Conservation (phyloP, 1,139 yeast species). For the Tardiomyces blankii region DNA sequence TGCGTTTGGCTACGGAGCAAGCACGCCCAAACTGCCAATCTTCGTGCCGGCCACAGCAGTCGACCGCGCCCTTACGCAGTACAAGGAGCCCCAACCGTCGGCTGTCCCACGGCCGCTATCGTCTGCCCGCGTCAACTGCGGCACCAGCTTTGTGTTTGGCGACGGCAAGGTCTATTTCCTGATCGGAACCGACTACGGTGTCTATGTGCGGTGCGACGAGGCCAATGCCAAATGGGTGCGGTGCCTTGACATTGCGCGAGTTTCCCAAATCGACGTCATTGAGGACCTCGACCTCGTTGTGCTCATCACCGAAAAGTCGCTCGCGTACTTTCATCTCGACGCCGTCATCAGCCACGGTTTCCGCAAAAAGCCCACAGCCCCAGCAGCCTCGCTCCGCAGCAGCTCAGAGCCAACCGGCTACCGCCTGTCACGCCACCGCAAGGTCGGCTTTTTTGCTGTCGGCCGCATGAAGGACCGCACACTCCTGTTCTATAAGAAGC, state of each 20-base stretch:
- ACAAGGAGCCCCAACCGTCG: slow-evolving; percentile 7
- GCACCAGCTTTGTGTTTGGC: slow-evolving; percentile 24
- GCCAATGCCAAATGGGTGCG: slow-evolving; percentile 41
- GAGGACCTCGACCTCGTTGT: slow-evolving; percentile 47
- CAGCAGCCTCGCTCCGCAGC: background rate
- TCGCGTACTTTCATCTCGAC: slow-evolving; percentile 51
- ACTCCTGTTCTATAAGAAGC: slow-evolving; percentile 36
- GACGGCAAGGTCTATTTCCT: slow-evolving; percentile 28
- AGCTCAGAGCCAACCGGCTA: slow-evolving; percentile 13
- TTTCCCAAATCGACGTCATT: slow-evolving; percentile 52
- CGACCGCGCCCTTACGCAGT: slow-evolving; percentile 34
- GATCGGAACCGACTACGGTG: slow-evolving; percentile 37
- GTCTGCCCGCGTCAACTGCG: slow-evolving; percentile 24
- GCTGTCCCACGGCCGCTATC: slow-evolving; percentile 17
- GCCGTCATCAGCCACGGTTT: slow-evolving; percentile 21
- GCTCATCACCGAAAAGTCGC: slow-evolving; percentile 45
- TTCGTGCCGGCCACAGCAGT: slow-evolving; percentile 55
- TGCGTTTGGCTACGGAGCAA: slow-evolving; percentile 49
- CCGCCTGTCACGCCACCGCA: slow-evolving; percentile 24
- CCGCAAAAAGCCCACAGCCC: slow-evolving; percentile 4
- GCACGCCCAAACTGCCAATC: slow-evolving; percentile 50
- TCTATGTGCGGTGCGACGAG: slow-evolving; percentile 26
- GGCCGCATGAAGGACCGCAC: slow-evolving; percentile 53
- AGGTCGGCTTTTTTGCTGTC: slow-evolving; percentile 44
- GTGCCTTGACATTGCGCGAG: slow-evolving; percentile 42